Conservation (phyloP, 164 flowering plant species). For the Nelumbo lutea region DNA sequence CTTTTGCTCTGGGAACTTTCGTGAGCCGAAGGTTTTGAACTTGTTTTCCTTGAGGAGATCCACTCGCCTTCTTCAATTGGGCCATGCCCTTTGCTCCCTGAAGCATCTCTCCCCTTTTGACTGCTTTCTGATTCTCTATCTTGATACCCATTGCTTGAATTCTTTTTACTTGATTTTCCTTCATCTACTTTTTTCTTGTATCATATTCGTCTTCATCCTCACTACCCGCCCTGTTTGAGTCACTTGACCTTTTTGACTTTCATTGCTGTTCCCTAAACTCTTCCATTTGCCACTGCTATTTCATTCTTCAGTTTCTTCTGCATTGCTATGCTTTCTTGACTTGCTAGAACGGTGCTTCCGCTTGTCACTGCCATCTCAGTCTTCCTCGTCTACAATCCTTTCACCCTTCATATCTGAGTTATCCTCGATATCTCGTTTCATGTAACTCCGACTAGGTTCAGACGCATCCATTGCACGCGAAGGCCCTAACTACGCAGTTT, state of each 20-base stretch:
- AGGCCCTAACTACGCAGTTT: background rate
- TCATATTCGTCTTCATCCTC: constrained; percentile 17
- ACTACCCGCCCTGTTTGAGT: constrained; percentile 53
- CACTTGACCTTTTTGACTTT: constrained; percentile 53
- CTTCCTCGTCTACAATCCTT: constrained; percentile 59
- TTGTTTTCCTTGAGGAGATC: constrained; percentile 32
- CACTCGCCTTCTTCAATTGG: constrained; percentile 50
- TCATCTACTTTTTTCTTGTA: constrained; percentile 46
- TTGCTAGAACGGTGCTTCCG: constrained; percentile 22
- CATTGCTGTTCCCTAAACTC: constrained; percentile 14
- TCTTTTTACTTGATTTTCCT: constrained; percentile 67
- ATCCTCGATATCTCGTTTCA: constrained; percentile 11
- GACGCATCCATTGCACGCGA: constrained; percentile 51
- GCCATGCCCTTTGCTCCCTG: constrained; percentile 43
- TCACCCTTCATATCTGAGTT: constrained; percentile 44
- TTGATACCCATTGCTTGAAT: constrained; percentile 31
- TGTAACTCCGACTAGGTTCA: constrained; percentile 15
- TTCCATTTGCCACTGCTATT: constrained; percentile 57
- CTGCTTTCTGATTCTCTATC: constrained; percentile 39
- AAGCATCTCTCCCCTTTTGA: constrained; percentile 48
- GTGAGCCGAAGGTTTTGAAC: constrained; percentile 39
- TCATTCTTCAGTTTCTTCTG: constrained; percentile 31
- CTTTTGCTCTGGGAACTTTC: constrained; percentile 44
- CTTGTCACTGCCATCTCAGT: constrained; percentile 66
- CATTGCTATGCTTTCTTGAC: constrained; percentile 40